These are phyloP conservation scores for Nicotiana knightiana DNA, from an alignment of 257 asterid species.

Conservation along the genomic window DNA sequence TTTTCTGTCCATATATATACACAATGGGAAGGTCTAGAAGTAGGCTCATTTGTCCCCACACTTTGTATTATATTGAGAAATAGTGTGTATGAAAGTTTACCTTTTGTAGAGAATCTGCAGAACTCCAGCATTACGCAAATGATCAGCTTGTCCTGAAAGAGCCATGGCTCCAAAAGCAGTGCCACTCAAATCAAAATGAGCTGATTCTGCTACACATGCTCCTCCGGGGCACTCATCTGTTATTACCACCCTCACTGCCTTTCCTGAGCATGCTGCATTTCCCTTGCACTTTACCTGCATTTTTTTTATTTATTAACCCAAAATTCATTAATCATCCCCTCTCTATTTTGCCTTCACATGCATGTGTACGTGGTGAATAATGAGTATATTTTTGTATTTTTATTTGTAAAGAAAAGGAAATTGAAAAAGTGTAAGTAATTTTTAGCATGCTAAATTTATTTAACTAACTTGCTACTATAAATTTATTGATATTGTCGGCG, in stretches of 20 bases:
- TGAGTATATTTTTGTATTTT: too few species aligned
- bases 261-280: constrained; percentile 58
- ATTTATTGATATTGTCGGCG: background rate
- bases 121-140: constrained; percentile 59
- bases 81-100: constrained; percentile 17
- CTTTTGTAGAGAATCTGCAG: constrained; percentile 48
- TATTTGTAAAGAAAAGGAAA: background rate
- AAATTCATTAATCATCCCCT: background rate
- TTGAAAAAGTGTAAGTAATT: background rate
- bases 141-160: constrained; percentile 33
- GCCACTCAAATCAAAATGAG: constrained; percentile 76
- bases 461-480: background rate
- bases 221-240: constrained; percentile 69
- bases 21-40: too few species aligned
- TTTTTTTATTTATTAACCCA: background rate
- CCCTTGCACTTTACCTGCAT: constrained; percentile 60
- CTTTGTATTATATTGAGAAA: too few species aligned
- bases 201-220: constrained; percentile 42
- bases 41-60: too few species aligned
- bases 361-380: background rate
- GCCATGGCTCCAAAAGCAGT: constrained; percentile 88
- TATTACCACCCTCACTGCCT: constrained; percentile 68
- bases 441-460: background rate
- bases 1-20: background rate
- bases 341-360: background rate